Evolutionary conservation across 2,329 filamentous ascomycete species (phyloP).

Genomic region (Fusarium devonianum): DNA sequence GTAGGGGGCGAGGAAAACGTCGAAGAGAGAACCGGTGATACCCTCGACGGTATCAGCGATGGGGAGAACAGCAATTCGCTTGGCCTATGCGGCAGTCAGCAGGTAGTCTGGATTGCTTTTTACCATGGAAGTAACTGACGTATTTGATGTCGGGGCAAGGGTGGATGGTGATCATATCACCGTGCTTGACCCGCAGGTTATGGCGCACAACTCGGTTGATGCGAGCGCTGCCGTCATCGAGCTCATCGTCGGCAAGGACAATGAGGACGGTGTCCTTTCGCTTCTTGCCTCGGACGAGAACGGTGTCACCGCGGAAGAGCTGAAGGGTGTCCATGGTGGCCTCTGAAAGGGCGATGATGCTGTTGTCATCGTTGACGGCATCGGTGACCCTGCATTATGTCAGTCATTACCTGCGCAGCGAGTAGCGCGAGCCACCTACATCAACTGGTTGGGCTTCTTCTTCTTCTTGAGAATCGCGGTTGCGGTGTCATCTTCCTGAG

Average conservation of each 20-base stretch:
- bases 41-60: conserved; percentile 99
- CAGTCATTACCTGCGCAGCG: conserved; percentile 27
- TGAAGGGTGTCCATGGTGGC: conserved; percentile 98
- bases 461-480: conserved; percentile 99
- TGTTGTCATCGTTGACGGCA: conserved; percentile 99
- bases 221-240: conserved; percentile 95
- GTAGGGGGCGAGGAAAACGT: conserved; percentile 98
- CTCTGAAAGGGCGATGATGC: conserved; percentile 96
- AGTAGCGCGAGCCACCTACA: conserved; percentile 66
- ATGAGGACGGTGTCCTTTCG: conserved; percentile 98
- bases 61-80: conserved; percentile 96
- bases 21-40: conserved; percentile 95
- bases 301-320: conserved; percentile 98
- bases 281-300: conserved; percentile 99
- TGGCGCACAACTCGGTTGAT: conserved; percentile 99
- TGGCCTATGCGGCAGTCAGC: conserved; percentile 69
- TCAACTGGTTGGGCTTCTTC: conserved; percentile 99
- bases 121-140: conserved; percentile 64
- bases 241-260: conserved; percentile 94
- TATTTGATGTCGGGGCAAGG: conserved; percentile 99
- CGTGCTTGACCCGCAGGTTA: conserved; percentile 98
- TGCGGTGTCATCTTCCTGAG: conserved; percentile 84
- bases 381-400: conserved; percentile 82
- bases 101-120: not conserved
- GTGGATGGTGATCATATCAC: conserved; percentile 96